These are phyloP conservation scores for Paraphoma chrysanthemicola DNA, from an alignment of 2,329 filamentous ascomycete species.

Conservation along the genomic window DNA sequence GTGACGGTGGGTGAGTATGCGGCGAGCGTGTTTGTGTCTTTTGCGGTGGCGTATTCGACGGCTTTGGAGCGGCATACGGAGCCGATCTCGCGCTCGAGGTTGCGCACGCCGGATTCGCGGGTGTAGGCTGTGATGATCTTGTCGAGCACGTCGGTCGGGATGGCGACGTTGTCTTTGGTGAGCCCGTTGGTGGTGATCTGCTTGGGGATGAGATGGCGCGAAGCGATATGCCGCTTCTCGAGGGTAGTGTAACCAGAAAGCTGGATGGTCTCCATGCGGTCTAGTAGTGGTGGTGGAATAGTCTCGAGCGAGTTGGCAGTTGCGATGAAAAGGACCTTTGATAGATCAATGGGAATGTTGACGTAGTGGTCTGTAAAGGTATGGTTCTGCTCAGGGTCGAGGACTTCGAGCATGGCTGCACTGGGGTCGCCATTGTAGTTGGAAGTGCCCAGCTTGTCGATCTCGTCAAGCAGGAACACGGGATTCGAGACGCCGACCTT, in stretches of 20 bases:
- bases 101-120: constrained; percentile 93
- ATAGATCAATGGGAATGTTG: constrained; percentile 92
- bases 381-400: constrained; percentile 97
- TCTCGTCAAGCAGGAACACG: constrained; percentile 94
- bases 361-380: constrained; percentile 96
- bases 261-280: constrained; percentile 96
- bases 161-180: constrained; percentile 72
- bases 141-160: constrained; percentile 85
- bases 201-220: constrained; percentile 92
- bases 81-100: constrained; percentile 93
- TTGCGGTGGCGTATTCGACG: constrained; percentile 90
- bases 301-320: constrained; percentile 95
- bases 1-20: constrained; percentile 77
- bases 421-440: constrained; percentile 96
- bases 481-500: constrained; percentile 97
- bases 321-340: constrained; percentile 96
- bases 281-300: constrained; percentile 89
- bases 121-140: constrained; percentile 98
- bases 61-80: constrained; percentile 86
- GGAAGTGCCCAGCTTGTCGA: constrained; percentile 91
- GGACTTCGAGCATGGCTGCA: constrained; percentile 95
- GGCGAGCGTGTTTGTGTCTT: constrained; percentile 70
- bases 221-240: constrained; percentile 95
- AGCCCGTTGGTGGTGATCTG: constrained; percentile 92
- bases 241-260: constrained; percentile 95